Base-by-base conservation (phyloP, 305 asterid genomes). In the Solanum hybrid region DNA sequence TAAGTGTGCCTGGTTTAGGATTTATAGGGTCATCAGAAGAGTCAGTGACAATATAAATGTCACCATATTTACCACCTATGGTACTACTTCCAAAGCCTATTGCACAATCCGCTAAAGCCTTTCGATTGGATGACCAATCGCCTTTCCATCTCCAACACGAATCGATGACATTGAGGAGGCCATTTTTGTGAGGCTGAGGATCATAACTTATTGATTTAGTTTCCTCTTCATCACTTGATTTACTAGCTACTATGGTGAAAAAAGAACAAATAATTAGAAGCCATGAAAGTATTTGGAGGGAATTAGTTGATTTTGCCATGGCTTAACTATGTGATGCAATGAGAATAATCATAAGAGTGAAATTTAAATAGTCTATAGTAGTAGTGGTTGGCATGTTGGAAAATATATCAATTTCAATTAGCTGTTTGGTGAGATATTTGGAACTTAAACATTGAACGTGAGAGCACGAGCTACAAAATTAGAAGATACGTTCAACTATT, bases 81-180 rank as follows among this genome's bases (percentile, higher is more conserved):
- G 96, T 92, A 17, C 73, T 92, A 75, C 91, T 93, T 2, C 95
- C 97, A 35, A 93, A 95, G 24, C 97, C 95, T 46, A 90, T 56
- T 0, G 93, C 93, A 14, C 95, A 95, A 37, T 92, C 93, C 13
- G 96, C 94, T 56, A 94, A 24, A 1, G 93, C 90, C 86, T 91
- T 88, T 2, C 97, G 94, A 89, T 90, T 91, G 2, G 42, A 14
- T 5, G 92, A 93, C 97, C 96, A 94, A 11, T 86, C 34, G 0
- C 92, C 92, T 86, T 92, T 71, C 5, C 92, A 90, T 89, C 97
- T 82, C 97, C 97, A 95, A 75, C 95, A 95, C 0, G 94, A 91
- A 88, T 95, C 96, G 32, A 94, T 93, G 42, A 73, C 46, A 93
- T 95, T 78, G 93, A 93, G 89, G 14, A 91, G 20, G 75, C 79